These are phyloP conservation scores for Ceratobasidium sp. DNA, from an alignment of 1,284 basidiomycete genomes.

Conservation along the genomic window DNA sequence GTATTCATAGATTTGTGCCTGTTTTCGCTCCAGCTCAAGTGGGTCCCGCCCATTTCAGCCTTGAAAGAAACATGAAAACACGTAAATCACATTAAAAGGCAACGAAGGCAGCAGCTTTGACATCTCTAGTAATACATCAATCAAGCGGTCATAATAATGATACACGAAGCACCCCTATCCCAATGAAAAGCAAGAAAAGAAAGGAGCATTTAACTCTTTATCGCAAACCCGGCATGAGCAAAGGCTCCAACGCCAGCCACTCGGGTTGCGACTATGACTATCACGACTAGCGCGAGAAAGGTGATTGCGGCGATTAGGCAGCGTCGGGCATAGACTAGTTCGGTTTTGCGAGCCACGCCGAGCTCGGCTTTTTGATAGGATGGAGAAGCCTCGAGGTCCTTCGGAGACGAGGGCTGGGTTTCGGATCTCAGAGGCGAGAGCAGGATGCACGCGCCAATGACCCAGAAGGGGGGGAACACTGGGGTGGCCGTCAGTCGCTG, in stretches of 20 bases:
- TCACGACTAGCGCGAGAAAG: conserved; percentile 18
- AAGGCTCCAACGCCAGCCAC: conserved; percentile 30
- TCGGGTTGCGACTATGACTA: conserved; percentile 30
- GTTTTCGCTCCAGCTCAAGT: background rate
- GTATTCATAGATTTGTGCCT: conserved; percentile 18
- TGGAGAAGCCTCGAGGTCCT: conserved; percentile 38
- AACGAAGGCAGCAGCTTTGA: background rate
- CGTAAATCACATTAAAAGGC: background rate
- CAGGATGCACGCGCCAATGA: conserved; percentile 39
- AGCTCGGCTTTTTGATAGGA: conserved; percentile 31
- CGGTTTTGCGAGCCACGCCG: conserved; percentile 25
- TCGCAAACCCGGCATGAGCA: conserved; percentile 13
- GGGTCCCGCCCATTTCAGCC: background rate
- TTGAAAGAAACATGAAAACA: background rate
- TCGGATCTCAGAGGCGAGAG: background rate
- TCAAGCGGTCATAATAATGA: conserved; percentile 39
- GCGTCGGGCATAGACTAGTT: conserved; percentile 36
- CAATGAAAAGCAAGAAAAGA: conserved; percentile 2
- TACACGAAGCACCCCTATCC: conserved; percentile 19
- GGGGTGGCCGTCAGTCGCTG: background rate
- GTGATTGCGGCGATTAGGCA: conserved; percentile 23
- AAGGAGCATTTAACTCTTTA: background rate
- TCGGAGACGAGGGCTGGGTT: background rate
- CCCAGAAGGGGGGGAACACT: conserved; percentile 43
- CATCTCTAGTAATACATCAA: conserved; percentile 33